phyloP scores from a whole-genome alignment of 257 asterid genomes.

The Plectranthus barbatus region DNA sequence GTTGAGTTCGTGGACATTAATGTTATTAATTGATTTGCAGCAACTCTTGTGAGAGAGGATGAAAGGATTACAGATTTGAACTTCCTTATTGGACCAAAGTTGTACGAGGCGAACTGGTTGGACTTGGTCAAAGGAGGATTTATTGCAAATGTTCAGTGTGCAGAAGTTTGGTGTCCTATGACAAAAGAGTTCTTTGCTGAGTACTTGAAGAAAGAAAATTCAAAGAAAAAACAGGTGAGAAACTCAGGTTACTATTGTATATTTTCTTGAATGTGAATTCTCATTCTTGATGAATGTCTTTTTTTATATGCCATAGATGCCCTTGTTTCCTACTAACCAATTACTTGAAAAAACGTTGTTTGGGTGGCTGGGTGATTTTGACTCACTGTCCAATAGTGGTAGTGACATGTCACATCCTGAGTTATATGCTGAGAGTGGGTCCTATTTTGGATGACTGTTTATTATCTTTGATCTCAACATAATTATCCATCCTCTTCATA shows the following conservation, averaged over 20 bases:
- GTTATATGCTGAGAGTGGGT: background rate
- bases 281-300: background rate
- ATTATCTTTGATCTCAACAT: background rate
- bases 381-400: background rate
- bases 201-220: constrained; percentile 86
- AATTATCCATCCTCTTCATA: background rate
- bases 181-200: constrained; percentile 97
- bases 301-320: background rate
- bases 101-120: constrained; percentile 99
- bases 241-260: background rate
- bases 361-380: background rate
- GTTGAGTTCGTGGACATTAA: background rate
- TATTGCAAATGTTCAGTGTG: constrained; percentile 98
- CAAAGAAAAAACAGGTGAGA: constrained; percentile 85
- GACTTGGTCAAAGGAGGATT: constrained; percentile 97
- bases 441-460: background rate
- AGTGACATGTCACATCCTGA: background rate
- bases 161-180: constrained; percentile 99
- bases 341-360: background rate
- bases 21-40: constrained; percentile 40
- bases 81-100: constrained; percentile 96
- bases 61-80: constrained; percentile 93
- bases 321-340: background rate
- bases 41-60: constrained; percentile 98
- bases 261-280: background rate